Base-by-base conservation (phyloP, 768 basidiomycete species). In the Rhizopogon salebrosus region DNA sequence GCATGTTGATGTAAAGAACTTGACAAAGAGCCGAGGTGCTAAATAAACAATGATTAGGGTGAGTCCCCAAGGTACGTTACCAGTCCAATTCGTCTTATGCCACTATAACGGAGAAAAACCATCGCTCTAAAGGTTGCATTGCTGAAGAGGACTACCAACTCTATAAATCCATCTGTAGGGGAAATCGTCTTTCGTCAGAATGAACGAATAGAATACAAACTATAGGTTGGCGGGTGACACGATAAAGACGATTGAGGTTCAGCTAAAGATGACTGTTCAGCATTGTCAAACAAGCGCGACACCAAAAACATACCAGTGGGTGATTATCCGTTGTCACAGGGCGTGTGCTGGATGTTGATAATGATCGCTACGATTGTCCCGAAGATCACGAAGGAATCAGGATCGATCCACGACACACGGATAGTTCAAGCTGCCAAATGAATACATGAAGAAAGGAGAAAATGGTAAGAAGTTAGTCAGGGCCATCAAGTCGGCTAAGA, bases 341-440 rank as follows among this genome's bases (percentile, higher is more conserved):
- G n/a, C n/a, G n/a, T n/a, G n/a, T n/a, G n/a, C n/a, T n/a, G n/a
- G n/a, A n/a, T n/a, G n/a, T n/a, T n/a, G n/a, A n/a, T n/a, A n/a
- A n/a, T n/a, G n/a, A 91, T 87, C 4, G 89, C 86, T 10, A 94
- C 85, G 0, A 93, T 95, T 4, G 95, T 97, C 18, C 95, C 95
- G 59, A 95, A 88, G 66, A 97, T 95, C 36, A 87, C 75, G 8
- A 95, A 70, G 14, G 84, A 86, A 49, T 85, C 31, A 1, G n/a
- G n/a, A n/a, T n/a, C n/a, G n/a, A n/a, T 9, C 81, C 80, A 60
- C 73, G 84, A 27, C 92, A 86, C 1, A 78, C 69, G 3, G 84
- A 74, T 13, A 77, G 67, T 5, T 84, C 87, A 16, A 85, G 64
- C 1, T 78, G 78, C 84, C 89, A 89, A 18, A 78, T n/a, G n/a